These are phyloP conservation scores for Claviceps purpurea DNA, from an alignment of 2,329 filamentous ascomycete genomes.

Conservation along the genomic window DNA sequence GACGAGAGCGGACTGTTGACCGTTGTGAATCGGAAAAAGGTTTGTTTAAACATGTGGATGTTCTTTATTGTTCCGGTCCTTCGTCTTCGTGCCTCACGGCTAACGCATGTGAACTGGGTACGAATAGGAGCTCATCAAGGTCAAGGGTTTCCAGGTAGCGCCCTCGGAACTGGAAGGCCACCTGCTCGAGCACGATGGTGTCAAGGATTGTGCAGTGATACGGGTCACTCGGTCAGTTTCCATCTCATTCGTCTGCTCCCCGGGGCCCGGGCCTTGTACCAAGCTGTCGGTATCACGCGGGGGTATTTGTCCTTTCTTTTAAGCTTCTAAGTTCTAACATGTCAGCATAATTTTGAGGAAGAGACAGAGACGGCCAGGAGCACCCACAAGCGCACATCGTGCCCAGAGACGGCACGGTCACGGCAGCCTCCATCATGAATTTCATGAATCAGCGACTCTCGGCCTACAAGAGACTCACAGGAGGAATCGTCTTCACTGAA, in stretches of 20 bases:
- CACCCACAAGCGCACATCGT: conserved; percentile 35
- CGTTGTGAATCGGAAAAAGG: not conserved
- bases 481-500: conserved; percentile 49
- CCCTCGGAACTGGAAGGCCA: conserved; percentile 69
- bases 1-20: not conserved
- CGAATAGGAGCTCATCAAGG: conserved; percentile 58
- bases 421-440: not conserved
- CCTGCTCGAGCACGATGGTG: conserved; percentile 54
- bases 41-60: not conserved
- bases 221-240: not conserved
- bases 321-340: no score
- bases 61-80: no score
- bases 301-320: not conserved
- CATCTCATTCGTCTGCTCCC: not conserved
- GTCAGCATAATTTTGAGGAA: not conserved
- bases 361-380: not conserved
- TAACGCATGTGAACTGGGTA: conserved; percentile 67
- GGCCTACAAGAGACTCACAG: conserved; percentile 51
- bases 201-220: conserved; percentile 65
- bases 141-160: conserved; percentile 68
- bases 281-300: no score
- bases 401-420: not conserved
- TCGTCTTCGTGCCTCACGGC: not conserved
- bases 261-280: no score
- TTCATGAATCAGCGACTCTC: not conserved